A percentile compares a stretch with the other conserved stretches of the same genome.
Conservation (phyloP, 192 early-diverging fungal genomes). For the Coemansia sp. region DNA sequence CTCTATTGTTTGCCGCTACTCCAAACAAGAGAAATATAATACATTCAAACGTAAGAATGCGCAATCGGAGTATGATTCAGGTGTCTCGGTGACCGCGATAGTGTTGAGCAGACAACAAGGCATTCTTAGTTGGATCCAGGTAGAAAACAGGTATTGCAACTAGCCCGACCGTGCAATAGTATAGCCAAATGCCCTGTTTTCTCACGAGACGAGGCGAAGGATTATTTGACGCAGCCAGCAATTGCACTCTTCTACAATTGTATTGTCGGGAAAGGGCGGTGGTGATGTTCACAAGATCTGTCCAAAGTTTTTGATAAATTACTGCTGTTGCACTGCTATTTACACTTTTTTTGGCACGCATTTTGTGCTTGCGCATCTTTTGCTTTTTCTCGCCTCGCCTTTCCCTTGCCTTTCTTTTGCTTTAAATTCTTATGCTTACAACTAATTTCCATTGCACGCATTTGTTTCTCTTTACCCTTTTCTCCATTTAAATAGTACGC, state of each 20-base stretch:
- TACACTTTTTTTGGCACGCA: background rate
- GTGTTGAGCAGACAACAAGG: background rate
- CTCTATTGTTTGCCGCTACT: background rate
- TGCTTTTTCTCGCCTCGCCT: background rate
- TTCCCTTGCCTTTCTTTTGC: background rate
- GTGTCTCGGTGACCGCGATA: background rate
- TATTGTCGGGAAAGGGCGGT: constrained; percentile 3
- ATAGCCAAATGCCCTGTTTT: background rate
- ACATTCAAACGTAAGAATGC: constrained; percentile 5
- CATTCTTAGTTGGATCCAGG: background rate
- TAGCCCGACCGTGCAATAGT: background rate
- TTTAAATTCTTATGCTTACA: constrained; percentile 5
- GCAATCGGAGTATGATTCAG: background rate
- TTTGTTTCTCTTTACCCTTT: constrained; percentile 10
- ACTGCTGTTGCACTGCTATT: background rate
- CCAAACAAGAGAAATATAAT: background rate
- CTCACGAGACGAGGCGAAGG: background rate
- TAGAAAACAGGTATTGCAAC: background rate
- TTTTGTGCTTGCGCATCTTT: background rate
- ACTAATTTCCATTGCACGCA: constrained; percentile 6
- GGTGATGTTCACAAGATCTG: background rate
- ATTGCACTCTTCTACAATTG: constrained; percentile 4
- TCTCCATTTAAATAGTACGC: constrained; percentile 10
- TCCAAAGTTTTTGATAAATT: background rate
- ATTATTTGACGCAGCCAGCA: background rate